Conservation (phyloP, 148 eudicot genomes). For the Fagopyrum homotropicum region DNA sequence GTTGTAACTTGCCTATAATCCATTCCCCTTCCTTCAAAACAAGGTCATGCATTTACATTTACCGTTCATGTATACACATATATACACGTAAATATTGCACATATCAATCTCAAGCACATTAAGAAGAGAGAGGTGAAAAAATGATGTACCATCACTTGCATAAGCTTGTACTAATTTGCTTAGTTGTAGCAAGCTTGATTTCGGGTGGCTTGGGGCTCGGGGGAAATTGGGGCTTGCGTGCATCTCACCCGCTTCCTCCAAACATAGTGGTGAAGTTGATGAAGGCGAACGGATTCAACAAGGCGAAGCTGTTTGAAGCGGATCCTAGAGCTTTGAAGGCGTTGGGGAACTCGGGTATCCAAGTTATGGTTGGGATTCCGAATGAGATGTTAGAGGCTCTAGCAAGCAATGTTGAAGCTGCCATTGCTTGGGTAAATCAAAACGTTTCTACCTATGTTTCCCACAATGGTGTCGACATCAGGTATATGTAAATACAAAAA, state of each 20-base stretch:
- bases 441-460: conserved; percentile 71
- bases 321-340: conserved; percentile 67
- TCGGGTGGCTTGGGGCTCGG: conserved; percentile 47
- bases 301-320: conserved; percentile 91
- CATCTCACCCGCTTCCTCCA: conserved; percentile 71
- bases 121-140: not conserved
- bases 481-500: conserved; percentile 27
- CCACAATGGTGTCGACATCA: conserved; percentile 59
- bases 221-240: conserved; percentile 66
- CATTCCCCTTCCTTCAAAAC: conserved; percentile 5
- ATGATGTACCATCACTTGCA: conserved; percentile 17
- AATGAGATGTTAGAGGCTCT: conserved; percentile 67
- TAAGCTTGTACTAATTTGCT: conserved; percentile 17
- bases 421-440: conserved; percentile 69
- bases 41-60: conserved; percentile 1
- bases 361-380: conserved; percentile 96
- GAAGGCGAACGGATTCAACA: conserved; percentile 81
- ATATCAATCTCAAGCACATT: too few species aligned
- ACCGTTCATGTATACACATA: not conserved
- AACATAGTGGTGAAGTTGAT: conserved; percentile 64
- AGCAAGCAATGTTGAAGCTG: conserved; percentile 58
- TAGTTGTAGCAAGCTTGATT: conserved; percentile 17
- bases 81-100: not conserved
- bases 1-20: conserved; percentile 7
- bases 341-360: conserved; percentile 77